Evolutionary conservation across 805 yeast genomes (phyloP), one percentile per base, ranked within the genome.

Genomic region (Blastobotrys terrestris): DNA sequence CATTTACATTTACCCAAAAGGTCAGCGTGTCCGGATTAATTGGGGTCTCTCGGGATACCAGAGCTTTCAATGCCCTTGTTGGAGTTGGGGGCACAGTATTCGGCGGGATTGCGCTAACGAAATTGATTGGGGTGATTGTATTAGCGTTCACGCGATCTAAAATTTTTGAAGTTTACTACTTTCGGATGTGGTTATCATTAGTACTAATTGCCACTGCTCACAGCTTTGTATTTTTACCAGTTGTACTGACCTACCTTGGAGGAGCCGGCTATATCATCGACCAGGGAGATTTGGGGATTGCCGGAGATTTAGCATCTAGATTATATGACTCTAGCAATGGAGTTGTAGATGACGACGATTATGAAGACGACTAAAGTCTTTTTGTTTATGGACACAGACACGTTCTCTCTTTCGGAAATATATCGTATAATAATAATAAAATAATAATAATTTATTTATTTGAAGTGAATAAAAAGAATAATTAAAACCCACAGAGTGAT

Each of bases 141-240:
- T 72, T 92, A 40, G 95, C 95, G 3, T 90, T 91, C 66, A 88
- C 98, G 0, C 73, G 80, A 57, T 87, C 96, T 16, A 83, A 85
- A 66, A 91, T 92, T 31, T 94, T 92, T 67, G 95, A 89, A 59
- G 79, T 92, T 1, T 92, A 88, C 68, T 92, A 94, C 67, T 92
- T 92, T 75, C 73, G 96, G 55, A 91, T 92, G 97, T 92, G 98
- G 98, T 70, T 87, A 11, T 74, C 90, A 0, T 73, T 92, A 55
- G 84, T 92, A 6, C 56, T 85, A 1, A 72, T 87, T 52, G 96
- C 96, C 1, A 81, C 91, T 0, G 58, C 85, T 0, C 97, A 92
- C 66, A 79, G 94, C 2, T 73, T 92, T 50, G 76, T 87, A 40
- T 79, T 92, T 53, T 72, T 92, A 50, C 99, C 99, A 0, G 79